Base-by-base conservation (phyloP, 352 stramenopile species). In the Phytophthora foliorum region DNA sequence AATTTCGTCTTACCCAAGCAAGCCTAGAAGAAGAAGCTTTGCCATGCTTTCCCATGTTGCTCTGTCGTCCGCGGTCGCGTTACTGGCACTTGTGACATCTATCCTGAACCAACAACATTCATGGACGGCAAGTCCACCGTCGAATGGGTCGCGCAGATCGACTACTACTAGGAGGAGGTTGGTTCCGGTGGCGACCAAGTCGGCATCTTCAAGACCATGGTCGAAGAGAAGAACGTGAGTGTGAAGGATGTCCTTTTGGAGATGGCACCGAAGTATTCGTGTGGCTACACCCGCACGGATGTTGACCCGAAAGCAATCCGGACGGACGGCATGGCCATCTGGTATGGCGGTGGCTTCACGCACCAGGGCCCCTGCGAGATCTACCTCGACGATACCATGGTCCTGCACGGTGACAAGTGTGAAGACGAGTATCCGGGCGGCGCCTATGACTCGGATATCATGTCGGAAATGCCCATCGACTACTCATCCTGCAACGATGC, bases 341-440 rank as follows among this genome's bases (percentile, higher is more conserved):
- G 75, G 69, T 51, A 41, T 42, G 74, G 75, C 27, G 70, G 75
- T 17, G 72, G 72, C n/a, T 80, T 81, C 45, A 67, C 69, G 0
- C 72, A 77, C 61, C 50, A 38, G 13, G 78, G 74, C 4, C 74
- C 79, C 6, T 88, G 77, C 17, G 74, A 86, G 27, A 36, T 88
- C 25, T 85, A 80, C 65, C 42, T 86, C 21, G 75, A 86, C 54
- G 61, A 81, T 68, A 82, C 61, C 13, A 67, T 70, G 39, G 72
- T 80, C 9, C 60, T 78, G 4, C 60, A 70, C 21, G 61, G 74
- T 31, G 68, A 83, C 16, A 54, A 85, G 57, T 87, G 76, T 17
- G 71, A 80, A 38, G 45, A 66, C 6, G 66, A 80, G 17, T 84
- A 57, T 25, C 57, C 61, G 0, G 63, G 74, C 11, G 72, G 69